Conservation (phyloP, 768 basidiomycete species). For the Tremella yokohamensis region DNA sequence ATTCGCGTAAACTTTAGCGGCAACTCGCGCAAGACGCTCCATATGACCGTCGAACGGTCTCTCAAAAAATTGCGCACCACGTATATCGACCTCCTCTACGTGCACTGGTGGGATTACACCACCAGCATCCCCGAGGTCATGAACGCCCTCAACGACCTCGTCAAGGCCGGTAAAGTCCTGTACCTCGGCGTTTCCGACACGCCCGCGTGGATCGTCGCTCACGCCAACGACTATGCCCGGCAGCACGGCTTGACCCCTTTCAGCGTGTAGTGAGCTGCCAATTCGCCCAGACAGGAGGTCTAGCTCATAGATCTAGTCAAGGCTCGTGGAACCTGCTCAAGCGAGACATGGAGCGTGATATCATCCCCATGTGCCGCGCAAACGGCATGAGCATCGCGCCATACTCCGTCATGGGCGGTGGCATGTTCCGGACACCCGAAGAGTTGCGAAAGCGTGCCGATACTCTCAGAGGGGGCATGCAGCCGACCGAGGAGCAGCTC, state of each 20-base stretch:
- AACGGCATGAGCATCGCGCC: conserved; percentile 27
- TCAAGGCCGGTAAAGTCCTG: conserved; percentile 55
- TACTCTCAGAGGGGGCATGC: conserved; percentile 16
- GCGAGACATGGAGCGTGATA: conserved; percentile 59
- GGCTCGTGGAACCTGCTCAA: conserved; percentile 29
- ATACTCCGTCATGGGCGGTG: conserved; percentile 51
- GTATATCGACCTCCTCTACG: conserved; percentile 58
- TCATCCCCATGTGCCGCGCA: conserved; percentile 53
- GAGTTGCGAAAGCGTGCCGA: conserved; percentile 28
- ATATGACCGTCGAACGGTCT: conserved; percentile 52
- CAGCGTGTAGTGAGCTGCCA: conserved; percentile 55
- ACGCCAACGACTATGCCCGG: conserved; percentile 57
- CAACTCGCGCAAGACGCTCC: conserved; percentile 55
- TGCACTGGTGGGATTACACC: conserved; percentile 58
- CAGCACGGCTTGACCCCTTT: conserved; percentile 58
- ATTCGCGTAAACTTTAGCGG: conserved; percentile 52
- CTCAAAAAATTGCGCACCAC: conserved; percentile 60
- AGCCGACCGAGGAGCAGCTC: conserved; percentile 20
- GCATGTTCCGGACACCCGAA: conserved; percentile 46
- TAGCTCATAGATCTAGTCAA: too few species aligned
- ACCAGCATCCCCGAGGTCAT: conserved; percentile 61
- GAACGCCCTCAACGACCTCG: conserved; percentile 58
- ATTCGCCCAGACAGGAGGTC: too few species aligned
- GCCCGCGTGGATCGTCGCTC: conserved; percentile 35
- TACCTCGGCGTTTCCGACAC: conserved; percentile 45